Evolutionary conservation across 179 eudicot species (phyloP).

Genomic region (Heliamphora ciliata): DNA sequence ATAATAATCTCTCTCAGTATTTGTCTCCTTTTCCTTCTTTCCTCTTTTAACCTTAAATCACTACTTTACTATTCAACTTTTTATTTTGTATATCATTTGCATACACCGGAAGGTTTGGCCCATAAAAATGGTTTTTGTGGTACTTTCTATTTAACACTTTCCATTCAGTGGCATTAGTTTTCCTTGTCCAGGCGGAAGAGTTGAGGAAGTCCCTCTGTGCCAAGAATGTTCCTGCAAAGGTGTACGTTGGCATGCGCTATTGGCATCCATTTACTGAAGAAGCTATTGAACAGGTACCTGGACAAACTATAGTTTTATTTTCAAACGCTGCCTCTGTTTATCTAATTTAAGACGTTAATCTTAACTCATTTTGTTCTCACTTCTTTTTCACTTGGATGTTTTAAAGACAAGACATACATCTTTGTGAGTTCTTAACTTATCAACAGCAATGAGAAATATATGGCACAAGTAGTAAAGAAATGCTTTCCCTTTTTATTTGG

Average conservation of each 20-base stretch:
- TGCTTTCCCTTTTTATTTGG: not conserved
- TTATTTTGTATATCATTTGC: not conserved
- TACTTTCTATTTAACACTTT: slow-evolving; percentile 4
- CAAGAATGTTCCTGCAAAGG: slow-evolving; percentile 86
- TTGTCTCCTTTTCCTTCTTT: too few species aligned
- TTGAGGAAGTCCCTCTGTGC: slow-evolving; percentile 65
- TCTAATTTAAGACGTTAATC: not conserved
- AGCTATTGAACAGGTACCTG: slow-evolving; percentile 86
- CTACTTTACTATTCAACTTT: too few species aligned
- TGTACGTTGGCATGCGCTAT: slow-evolving; percentile 99
- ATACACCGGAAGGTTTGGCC: not conserved
- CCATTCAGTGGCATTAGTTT: slow-evolving; percentile 12
- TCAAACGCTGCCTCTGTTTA: not conserved
- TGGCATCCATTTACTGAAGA: slow-evolving; percentile 99
- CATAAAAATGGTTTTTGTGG: not conserved
- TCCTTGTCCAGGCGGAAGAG: slow-evolving; percentile 67
- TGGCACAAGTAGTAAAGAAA: not conserved
- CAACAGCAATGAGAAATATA: not conserved
- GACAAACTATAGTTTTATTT: not conserved
- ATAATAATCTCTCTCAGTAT: too few species aligned
- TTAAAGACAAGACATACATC: not conserved
- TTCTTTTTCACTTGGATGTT: not conserved
- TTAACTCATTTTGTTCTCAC: not conserved
- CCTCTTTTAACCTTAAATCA: too few species aligned
- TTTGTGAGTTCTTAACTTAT: not conserved